phyloP scores from a whole-genome alignment of 1,284 basidiomycete species.

The Heterobasidion irregulare region DNA sequence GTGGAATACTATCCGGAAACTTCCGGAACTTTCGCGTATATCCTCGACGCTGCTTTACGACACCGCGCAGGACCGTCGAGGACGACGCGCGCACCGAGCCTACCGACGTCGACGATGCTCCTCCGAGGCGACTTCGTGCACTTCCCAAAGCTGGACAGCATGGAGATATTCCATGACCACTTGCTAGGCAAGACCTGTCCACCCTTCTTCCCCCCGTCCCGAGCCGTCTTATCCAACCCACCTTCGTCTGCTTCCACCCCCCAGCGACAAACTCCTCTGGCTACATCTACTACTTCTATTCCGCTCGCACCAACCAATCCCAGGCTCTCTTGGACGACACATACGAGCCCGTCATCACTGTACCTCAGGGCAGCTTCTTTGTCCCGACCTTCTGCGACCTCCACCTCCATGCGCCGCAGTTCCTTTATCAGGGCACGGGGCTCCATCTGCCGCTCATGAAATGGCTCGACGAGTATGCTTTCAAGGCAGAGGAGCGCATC shows the following conservation, averaged over 20 bases:
- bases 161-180: slow-evolving; percentile 50
- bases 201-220: neutral
- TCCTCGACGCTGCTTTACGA: neutral
- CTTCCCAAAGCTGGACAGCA: slow-evolving; percentile 35
- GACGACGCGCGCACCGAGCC: neutral
- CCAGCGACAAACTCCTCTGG: slow-evolving; percentile 47
- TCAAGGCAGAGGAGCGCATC: slow-evolving; percentile 69
- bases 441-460: slow-evolving; percentile 77
- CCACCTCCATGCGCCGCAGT: slow-evolving; percentile 79
- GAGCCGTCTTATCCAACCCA: neutral
- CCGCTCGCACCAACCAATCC: slow-evolving; percentile 27
- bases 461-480: slow-evolving; percentile 75
- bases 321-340: slow-evolving; percentile 14
- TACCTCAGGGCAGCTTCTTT: slow-evolving; percentile 55
- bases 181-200: slow-evolving; percentile 40
- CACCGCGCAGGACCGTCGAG: too few species aligned
- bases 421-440: slow-evolving; percentile 78
- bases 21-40: slow-evolving; percentile 6
- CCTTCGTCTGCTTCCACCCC: neutral
- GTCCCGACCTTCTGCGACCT: slow-evolving; percentile 74
- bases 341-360: slow-evolving; percentile 15
- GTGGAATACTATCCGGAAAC: neutral
- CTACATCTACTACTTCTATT: slow-evolving; percentile 42
- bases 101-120: neutral
- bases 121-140: slow-evolving; percentile 49